Evolutionary conservation across 371 early-diverging fungal genomes (phyloP).

Genomic region (Mortierella sp.): DNA sequence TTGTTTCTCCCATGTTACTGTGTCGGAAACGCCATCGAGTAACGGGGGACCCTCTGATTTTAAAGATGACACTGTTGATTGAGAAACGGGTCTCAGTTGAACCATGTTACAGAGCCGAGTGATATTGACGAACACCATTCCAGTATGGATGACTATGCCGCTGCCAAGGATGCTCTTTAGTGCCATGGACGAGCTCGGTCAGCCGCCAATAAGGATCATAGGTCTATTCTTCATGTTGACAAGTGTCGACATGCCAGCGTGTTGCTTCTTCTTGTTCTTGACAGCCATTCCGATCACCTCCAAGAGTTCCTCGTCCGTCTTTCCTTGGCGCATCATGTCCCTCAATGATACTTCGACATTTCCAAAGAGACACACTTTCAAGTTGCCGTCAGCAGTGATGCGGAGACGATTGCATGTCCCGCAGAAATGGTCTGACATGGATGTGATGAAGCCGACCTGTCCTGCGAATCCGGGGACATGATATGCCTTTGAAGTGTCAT

Average conservation of each 20-base stretch:
- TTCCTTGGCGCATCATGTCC: slow-evolving; percentile 78
- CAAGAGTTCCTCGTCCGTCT: slow-evolving; percentile 74
- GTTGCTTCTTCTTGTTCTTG: slow-evolving; percentile 87
- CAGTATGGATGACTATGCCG: too few species aligned
- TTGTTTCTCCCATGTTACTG: too few species aligned
- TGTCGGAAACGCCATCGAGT: too few species aligned
- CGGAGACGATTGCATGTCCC: slow-evolving; percentile 92
- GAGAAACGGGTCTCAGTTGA: too few species aligned
- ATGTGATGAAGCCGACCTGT: slow-evolving; percentile 93
- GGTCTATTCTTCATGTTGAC: slow-evolving; percentile 88
- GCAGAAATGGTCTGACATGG: slow-evolving; percentile 97
- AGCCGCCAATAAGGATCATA: slow-evolving; percentile 96
- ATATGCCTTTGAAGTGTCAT: slow-evolving; percentile 91
- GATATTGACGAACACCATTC: too few species aligned
- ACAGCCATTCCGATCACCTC: slow-evolving; percentile 81
- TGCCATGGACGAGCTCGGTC: slow-evolving; percentile 5
- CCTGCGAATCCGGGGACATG: slow-evolving; percentile 83
- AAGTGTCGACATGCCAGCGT: slow-evolving; percentile 91
- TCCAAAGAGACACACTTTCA: slow-evolving; percentile 95
- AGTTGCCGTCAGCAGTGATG: slow-evolving; percentile 93
- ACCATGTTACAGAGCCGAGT: too few species aligned
- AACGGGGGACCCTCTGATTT: too few species aligned
- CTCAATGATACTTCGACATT: slow-evolving; percentile 87
- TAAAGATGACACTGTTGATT: too few species aligned
- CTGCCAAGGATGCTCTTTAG: too few species aligned